Percentiles rank a stretch among this genome's conserved stretches.
Conservation (phyloP, 768 basidiomycete species). For the Heimioporus sp. region DNA sequence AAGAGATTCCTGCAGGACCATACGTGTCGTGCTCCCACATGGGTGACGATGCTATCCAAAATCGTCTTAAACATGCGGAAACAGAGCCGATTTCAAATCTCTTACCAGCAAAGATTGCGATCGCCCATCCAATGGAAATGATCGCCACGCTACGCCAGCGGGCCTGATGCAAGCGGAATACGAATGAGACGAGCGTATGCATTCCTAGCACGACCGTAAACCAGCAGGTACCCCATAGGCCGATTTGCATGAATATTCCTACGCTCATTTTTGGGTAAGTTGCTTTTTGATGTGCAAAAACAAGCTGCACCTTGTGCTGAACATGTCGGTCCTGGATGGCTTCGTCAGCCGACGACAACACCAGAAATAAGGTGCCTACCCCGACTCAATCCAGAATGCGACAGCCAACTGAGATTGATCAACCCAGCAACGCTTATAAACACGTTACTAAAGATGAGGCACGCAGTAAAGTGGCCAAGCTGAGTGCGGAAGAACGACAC, state of each 20-base stretch:
- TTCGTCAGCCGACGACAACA: constrained; percentile 1
- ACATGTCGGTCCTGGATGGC: constrained; percentile 45
- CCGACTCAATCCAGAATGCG: constrained; percentile 40
- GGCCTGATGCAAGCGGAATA: constrained; percentile 54
- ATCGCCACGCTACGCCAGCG: constrained; percentile 42
- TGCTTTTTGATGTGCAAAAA: neutral
- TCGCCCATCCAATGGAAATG: constrained; percentile 54
- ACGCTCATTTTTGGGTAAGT: neutral
- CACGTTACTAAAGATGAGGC: constrained; percentile 58
- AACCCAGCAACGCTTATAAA: constrained; percentile 52
- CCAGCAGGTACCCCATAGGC: constrained; percentile 57
- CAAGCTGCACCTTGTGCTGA: constrained; percentile 52
- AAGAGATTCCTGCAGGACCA: constrained; percentile 49
- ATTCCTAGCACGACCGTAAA: constrained; percentile 64
- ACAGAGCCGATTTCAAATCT: neutral
- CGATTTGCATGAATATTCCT: constrained; percentile 62
- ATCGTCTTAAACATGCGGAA: neutral
- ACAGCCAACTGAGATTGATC: constrained; percentile 51
- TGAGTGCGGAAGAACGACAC: constrained; percentile 70
- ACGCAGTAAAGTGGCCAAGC: constrained; percentile 65
- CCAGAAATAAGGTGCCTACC: constrained; percentile 36
- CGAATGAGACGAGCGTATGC: constrained; percentile 67
- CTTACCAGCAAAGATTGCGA: constrained; percentile 50
- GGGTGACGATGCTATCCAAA: constrained; percentile 36
- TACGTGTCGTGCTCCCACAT: constrained; percentile 44